phyloP scores from a whole-genome alignment of 2,329 filamentous ascomycete genomes.

The Cytospora piceicola region DNA sequence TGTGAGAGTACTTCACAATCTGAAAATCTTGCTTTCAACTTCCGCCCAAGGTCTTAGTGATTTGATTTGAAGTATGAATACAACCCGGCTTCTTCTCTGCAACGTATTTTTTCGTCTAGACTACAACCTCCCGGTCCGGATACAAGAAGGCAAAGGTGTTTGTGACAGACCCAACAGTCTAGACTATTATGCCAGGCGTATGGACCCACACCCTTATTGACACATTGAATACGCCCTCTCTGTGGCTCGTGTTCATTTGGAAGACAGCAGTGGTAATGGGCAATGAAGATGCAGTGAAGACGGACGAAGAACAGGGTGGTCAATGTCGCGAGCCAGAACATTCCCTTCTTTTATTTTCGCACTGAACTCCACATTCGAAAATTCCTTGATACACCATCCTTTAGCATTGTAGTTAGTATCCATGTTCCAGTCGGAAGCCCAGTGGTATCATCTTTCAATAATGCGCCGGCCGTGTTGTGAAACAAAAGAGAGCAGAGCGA shows the following conservation, averaged over 20 bases:
- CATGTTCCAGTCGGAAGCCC: neutral
- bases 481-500: neutral
- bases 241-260: neutral
- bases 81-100: too few species aligned
- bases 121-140: too few species aligned
- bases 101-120: too few species aligned
- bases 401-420: neutral
- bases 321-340: neutral
- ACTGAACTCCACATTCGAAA: neutral
- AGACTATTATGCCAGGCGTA: neutral
- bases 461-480: neutral
- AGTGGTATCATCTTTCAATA: conserved; percentile 17
- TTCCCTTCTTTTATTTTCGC: neutral
- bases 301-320: neutral
- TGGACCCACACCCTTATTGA: neutral
- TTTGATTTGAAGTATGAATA: too few species aligned
- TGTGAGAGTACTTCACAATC: too few species aligned
- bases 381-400: neutral
- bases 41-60: too few species aligned
- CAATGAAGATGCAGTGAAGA: neutral
- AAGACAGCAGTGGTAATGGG: neutral
- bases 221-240: neutral
- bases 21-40: too few species aligned
- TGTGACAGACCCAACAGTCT: neutral
- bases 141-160: too few species aligned